Conservation (phyloP, 352 stramenopile genomes). For the Globisporangium nagaii region DNA sequence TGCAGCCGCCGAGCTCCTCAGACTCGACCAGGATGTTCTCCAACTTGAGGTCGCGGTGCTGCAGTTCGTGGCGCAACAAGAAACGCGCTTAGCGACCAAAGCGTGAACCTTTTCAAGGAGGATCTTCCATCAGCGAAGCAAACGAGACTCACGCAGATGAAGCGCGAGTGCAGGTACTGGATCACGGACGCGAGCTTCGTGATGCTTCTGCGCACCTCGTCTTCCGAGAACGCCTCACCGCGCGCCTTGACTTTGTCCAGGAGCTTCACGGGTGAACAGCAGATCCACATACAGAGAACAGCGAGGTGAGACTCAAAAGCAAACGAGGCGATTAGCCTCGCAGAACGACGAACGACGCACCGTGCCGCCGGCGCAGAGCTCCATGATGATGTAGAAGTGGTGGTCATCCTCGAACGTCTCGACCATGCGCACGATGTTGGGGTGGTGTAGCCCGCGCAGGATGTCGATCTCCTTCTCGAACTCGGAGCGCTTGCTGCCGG, state of each 20-base stretch:
- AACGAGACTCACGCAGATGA: conserved; percentile 72
- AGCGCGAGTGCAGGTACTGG: conserved; percentile 76
- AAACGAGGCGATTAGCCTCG: no score
- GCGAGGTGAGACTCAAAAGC: no score
- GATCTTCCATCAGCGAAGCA: background rate
- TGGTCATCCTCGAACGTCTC: conserved; percentile 73
- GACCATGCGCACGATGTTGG: conserved; percentile 76
- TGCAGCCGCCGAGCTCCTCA: conserved; percentile 36
- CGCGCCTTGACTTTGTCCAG: conserved; percentile 55
- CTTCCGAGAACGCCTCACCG: conserved; percentile 38
- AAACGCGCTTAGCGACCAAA: no score
- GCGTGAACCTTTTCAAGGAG: no score
- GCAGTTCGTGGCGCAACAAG: no score
- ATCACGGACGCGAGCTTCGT: conserved; percentile 66
- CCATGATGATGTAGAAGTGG: conserved; percentile 87
- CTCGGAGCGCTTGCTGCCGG: conserved; percentile 52
- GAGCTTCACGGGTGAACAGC: conserved; percentile 19
- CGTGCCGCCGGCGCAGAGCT: conserved; percentile 62
- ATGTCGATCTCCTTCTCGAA: conserved; percentile 81
- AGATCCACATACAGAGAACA: background rate
- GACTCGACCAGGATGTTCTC: conserved; percentile 79
- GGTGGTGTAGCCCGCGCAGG: conserved; percentile 65
- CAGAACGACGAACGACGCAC: background rate
- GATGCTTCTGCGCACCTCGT: conserved; percentile 51
- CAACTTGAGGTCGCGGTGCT: conserved; percentile 79